Evolutionary conservation across 441 rosid species (phyloP).

Genomic region (Adansonia madagascariensis): DNA sequence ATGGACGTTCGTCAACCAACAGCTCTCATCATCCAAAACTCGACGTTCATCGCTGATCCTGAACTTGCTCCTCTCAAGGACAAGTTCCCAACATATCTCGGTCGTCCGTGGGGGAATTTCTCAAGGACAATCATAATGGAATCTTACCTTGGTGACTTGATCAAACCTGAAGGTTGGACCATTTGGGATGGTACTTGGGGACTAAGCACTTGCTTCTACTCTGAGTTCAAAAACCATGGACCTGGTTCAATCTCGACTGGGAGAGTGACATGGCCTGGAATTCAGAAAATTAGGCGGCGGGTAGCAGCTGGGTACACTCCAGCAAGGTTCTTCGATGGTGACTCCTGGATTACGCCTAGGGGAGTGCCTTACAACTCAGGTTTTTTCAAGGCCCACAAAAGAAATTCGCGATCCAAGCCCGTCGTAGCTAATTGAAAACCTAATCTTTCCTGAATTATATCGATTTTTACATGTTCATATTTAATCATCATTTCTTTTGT

Average conservation of each 20-base stretch:
- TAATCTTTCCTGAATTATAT: neutral
- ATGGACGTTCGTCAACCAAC: conserved; percentile 54
- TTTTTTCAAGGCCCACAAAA: neutral
- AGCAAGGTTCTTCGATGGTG: conserved; percentile 48
- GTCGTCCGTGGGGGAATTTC: conserved; percentile 70
- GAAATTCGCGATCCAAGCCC: neutral
- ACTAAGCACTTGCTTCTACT: conserved; percentile 58
- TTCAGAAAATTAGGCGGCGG: conserved; percentile 50
- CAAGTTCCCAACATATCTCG: conserved; percentile 54
- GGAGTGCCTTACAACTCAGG: conserved; percentile 58
- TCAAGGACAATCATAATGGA: conserved; percentile 75
- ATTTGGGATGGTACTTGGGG: conserved; percentile 64
- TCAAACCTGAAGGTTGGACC: conserved; percentile 75
- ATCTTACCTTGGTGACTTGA: conserved; percentile 59
- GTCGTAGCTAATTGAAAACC: neutral
- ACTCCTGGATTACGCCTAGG: conserved; percentile 52
- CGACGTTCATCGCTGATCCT: conserved; percentile 58
- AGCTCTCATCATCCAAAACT: conserved; percentile 68
- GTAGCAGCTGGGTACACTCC: conserved; percentile 51
- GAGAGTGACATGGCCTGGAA: conserved; percentile 70
- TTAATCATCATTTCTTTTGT: neutral
- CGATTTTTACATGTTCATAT: no score
- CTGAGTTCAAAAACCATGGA: conserved; percentile 65
- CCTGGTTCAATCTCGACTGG: conserved; percentile 56
- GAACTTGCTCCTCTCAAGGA: conserved; percentile 44